Percentiles rank a stretch among this genome's conserved stretches.
These are phyloP conservation scores for Microsporum audouinii DNA, from an alignment of 2,329 filamentous ascomycete genomes.

Conservation along the genomic window DNA sequence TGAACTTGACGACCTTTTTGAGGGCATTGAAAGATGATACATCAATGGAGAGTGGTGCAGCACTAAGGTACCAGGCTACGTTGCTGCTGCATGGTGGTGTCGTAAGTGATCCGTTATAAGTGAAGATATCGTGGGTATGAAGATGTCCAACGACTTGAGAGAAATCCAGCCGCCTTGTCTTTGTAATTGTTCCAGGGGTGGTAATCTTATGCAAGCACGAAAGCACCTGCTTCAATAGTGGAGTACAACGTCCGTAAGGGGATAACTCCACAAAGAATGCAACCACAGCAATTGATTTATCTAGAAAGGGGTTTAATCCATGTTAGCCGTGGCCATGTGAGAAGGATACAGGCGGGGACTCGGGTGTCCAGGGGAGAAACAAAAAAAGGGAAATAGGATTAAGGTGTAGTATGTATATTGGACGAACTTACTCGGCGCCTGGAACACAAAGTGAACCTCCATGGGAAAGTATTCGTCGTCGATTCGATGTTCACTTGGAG, in stretches of 20 bases:
- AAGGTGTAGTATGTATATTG: background rate
- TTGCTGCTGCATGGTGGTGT: constrained; percentile 52
- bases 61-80: constrained; percentile 42
- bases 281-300: background rate
- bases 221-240: background rate
- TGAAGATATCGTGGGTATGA: background rate
- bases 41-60: constrained; percentile 37
- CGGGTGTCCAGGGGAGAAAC: background rate
- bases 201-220: background rate
- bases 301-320: background rate
- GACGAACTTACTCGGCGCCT: constrained; percentile 28
- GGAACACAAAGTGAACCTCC: constrained; percentile 49
- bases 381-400: background rate
- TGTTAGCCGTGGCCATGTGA: background rate
- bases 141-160: background rate
- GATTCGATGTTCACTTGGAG: constrained; percentile 48
- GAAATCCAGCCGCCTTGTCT: background rate
- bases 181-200: background rate
- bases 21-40: constrained; percentile 40
- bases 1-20: constrained; percentile 35
- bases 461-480: constrained; percentile 38
- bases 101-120: constrained; percentile 49
- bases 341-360: background rate
- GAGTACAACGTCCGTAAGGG: background rate
- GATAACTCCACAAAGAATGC: constrained; percentile 3